phyloP scores from a whole-genome alignment of 331 rosid species.

The Dryas integrifolia region DNA sequence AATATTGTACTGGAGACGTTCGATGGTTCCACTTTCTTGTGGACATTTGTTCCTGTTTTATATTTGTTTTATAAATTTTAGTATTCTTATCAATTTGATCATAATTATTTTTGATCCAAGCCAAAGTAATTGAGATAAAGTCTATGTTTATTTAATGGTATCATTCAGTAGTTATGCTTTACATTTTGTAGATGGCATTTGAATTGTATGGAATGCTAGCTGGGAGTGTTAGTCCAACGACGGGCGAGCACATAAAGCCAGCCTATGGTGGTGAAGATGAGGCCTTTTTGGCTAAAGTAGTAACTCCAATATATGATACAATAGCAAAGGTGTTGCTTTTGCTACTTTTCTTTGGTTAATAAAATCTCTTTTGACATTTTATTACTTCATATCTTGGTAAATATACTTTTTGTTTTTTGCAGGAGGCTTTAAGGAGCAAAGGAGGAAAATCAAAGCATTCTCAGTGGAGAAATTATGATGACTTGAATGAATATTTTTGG shows the following conservation, averaged over 20 bases:
- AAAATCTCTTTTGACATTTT: slow-evolving; percentile 13
- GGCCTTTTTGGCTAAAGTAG: slow-evolving; percentile 72
- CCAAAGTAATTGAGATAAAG: background rate
- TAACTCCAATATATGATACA: slow-evolving; percentile 82
- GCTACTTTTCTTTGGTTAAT: slow-evolving; percentile 6
- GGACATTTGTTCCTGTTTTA: too few relatives aligned
- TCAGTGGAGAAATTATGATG: slow-evolving; percentile 97
- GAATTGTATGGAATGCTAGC: slow-evolving; percentile 94
- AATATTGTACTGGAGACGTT: background rate
- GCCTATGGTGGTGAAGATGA: slow-evolving; percentile 86
- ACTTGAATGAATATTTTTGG: slow-evolving; percentile 92
- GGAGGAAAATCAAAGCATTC: slow-evolving; percentile 83
- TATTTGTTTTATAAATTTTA: background rate
- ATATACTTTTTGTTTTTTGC: slow-evolving; percentile 20
- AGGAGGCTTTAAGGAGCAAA: slow-evolving; percentile 71
- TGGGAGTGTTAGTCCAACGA: slow-evolving; percentile 76
- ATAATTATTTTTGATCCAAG: background rate
- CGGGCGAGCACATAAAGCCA: slow-evolving; percentile 90
- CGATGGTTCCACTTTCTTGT: background rate
- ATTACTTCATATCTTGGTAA: slow-evolving; percentile 12
- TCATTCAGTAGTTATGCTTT: background rate
- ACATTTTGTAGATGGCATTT: slow-evolving; percentile 75
- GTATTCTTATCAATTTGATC: background rate
- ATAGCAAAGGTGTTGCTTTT: slow-evolving; percentile 58
- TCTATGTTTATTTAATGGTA: background rate